phyloP scores from a whole-genome alignment of 2,329 filamentous ascomycete genomes.

The Trichoderma guizhouense region DNA sequence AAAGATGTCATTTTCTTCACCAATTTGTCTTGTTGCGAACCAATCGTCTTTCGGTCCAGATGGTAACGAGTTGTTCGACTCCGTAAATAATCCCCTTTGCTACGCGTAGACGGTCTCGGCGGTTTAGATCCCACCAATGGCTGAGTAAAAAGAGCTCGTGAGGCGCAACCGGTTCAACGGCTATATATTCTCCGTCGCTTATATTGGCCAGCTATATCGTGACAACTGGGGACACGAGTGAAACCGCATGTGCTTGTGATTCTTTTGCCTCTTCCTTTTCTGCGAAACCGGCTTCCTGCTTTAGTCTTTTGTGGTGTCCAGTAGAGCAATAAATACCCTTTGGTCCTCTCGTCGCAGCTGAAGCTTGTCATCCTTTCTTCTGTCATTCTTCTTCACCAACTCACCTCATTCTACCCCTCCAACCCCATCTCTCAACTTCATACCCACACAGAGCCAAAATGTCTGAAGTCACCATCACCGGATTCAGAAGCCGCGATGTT shows the following conservation, averaged over 20 bases:
- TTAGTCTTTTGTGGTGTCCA: background rate
- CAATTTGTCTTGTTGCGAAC: background rate
- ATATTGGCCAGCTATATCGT: background rate
- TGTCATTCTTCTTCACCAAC: background rate
- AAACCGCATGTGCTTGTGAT: background rate
- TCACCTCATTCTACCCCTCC: background rate
- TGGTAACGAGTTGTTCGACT: background rate
- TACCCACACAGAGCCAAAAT: constrained; percentile 18
- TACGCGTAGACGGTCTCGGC: background rate
- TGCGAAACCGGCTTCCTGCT: background rate
- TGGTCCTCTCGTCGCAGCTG: background rate
- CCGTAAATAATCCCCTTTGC: background rate
- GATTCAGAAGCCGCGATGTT: constrained; percentile 69
- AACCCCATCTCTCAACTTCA: background rate
- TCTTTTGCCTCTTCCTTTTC: background rate
- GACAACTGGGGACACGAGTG: background rate
- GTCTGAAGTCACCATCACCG: constrained; percentile 65
- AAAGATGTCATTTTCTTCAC: background rate
- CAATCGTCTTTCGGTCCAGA: constrained; percentile 2
- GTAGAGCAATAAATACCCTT: constrained; percentile 12
- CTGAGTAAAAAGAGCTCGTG: background rate
- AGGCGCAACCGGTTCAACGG: background rate
- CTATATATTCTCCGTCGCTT: constrained; percentile 12
- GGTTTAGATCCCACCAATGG: constrained; percentile 4
- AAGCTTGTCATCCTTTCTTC: background rate